Percentiles rank a stretch among this genome's conserved stretches.
These are phyloP conservation scores for Malus fusca DNA, from an alignment of 306 rosid species.

Conservation along the genomic window DNA sequence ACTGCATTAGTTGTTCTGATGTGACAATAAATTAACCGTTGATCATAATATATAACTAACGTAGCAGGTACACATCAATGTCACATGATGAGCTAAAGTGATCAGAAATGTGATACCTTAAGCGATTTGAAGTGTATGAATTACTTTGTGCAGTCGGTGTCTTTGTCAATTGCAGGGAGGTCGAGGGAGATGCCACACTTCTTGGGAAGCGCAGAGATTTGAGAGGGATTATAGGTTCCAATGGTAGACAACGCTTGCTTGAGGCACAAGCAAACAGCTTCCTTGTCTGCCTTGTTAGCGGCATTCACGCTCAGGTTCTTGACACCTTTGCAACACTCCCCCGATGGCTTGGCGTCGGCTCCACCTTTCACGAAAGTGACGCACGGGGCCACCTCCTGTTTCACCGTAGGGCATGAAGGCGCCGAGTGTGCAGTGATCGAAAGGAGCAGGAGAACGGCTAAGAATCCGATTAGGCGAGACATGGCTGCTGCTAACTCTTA, in stretches of 20 bases:
- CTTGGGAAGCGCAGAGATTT: constrained; percentile 8
- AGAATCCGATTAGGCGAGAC: neutral
- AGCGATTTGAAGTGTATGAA: neutral
- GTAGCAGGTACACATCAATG: neutral
- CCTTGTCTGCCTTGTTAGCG: constrained; percentile 4
- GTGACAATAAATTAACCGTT: neutral
- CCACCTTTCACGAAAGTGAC: neutral
- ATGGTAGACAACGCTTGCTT: neutral
- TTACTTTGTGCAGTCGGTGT: constrained; percentile 26
- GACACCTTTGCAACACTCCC: constrained; percentile 17
- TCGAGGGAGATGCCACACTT: constrained; percentile 11
- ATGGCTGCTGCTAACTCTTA: neutral
- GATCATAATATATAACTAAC: neutral
- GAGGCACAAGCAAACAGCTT: constrained; percentile 18
- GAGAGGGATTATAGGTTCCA: neutral
- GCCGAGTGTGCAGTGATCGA: constrained; percentile 3
- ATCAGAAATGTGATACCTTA: neutral
- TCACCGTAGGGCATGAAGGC: neutral
- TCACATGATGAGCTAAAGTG: neutral
- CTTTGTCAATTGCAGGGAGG: constrained; percentile 20
- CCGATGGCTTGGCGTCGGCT: neutral
- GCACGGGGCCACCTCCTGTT: neutral
- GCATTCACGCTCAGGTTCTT: neutral
- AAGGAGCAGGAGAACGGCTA: constrained; percentile 2
- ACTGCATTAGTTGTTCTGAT: neutral